Conservation (phyloP, 352 stramenopile genomes). For the Globisporangium irregulare region DNA sequence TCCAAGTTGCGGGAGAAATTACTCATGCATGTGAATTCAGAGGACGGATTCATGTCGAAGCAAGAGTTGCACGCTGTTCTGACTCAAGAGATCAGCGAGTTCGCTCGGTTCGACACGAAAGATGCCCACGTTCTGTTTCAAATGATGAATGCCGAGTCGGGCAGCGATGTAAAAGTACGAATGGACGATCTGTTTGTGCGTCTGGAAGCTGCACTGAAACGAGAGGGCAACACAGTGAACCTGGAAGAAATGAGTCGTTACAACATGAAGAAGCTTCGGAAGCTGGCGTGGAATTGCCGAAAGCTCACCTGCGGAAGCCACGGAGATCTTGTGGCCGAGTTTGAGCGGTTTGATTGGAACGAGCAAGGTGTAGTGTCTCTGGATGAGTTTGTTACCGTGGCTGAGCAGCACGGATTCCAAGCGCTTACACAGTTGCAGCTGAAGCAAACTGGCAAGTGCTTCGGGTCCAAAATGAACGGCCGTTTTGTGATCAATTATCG, state of each 20-base stretch:
- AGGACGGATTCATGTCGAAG: conserved; percentile 37
- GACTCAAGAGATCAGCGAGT: conserved; percentile 29
- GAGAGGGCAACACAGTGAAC: background rate
- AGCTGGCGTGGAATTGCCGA: conserved; percentile 48
- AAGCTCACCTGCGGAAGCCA: conserved; percentile 38
- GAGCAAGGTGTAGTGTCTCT: conserved; percentile 43
- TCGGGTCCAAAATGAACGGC: conserved; percentile 41
- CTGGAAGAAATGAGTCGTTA: conserved; percentile 39
- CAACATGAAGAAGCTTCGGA: conserved; percentile 37
- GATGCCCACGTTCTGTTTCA: conserved; percentile 40
- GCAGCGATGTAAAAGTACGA: conserved; percentile 20
- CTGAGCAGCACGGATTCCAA: conserved; percentile 38
- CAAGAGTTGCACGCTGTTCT: conserved; percentile 42
- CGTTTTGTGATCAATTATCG: conserved; percentile 63
- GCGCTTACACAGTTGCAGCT: conserved; percentile 39
- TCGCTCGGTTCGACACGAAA: conserved; percentile 27
- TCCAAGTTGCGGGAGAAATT: conserved; percentile 37
- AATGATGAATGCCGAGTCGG: conserved; percentile 20
- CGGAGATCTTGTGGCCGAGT: conserved; percentile 35
- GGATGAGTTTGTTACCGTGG: conserved; percentile 42
- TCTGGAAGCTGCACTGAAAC: conserved; percentile 31
- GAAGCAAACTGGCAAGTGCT: conserved; percentile 47
- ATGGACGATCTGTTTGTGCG: conserved; percentile 36
- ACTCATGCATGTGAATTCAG: conserved; percentile 28
- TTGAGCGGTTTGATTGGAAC: conserved; percentile 70